Evolutionary conservation across 2,329 filamentous ascomycete genomes (phyloP).

Genomic region (Fusarium setosum): DNA sequence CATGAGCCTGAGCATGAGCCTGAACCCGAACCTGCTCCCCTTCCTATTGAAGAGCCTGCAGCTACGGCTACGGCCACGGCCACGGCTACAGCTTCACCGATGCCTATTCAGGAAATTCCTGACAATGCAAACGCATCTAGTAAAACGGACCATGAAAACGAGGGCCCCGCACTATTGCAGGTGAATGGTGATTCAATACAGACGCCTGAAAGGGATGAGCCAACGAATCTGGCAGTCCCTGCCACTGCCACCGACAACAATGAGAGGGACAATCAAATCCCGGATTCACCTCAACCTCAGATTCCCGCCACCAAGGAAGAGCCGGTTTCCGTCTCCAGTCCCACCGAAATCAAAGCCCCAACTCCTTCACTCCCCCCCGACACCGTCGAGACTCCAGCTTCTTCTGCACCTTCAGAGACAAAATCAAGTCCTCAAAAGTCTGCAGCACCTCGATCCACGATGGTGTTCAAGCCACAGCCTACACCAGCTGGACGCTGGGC

Average conservation of each 20-base stretch:
- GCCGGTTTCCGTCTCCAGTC: slow-evolving; percentile 25
- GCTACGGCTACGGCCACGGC: background rate
- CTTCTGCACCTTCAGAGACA: slow-evolving; percentile 34
- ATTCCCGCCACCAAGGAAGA: slow-evolving; percentile 21
- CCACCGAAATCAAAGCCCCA: slow-evolving; percentile 28
- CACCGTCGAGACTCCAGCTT: slow-evolving; percentile 27
- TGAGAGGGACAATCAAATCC: background rate
- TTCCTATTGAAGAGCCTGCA: background rate
- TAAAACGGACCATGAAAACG: slow-evolving; percentile 1
- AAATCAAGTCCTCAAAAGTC: slow-evolving; percentile 37
- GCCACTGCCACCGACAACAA: background rate
- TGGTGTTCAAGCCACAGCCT: slow-evolving; percentile 43
- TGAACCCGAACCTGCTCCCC: background rate
- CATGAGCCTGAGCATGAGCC: background rate
- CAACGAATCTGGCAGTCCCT: slow-evolving; percentile 1
- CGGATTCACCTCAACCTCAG: slow-evolving; percentile 26
- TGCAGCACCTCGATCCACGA: slow-evolving; percentile 12
- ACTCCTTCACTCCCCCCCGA: slow-evolving; percentile 30
- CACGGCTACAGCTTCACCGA: background rate
- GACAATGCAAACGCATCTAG: slow-evolving; percentile 1
- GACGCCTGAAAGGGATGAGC: slow-evolving; percentile 9
- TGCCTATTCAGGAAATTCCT: slow-evolving; percentile 2
- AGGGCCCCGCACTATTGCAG: slow-evolving; percentile 5
- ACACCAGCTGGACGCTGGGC: slow-evolving; percentile 49
- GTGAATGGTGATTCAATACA: slow-evolving; percentile 6